Evolutionary conservation across 768 basidiomycete genomes (phyloP).

Genomic region (Agaricus bisporus): DNA sequence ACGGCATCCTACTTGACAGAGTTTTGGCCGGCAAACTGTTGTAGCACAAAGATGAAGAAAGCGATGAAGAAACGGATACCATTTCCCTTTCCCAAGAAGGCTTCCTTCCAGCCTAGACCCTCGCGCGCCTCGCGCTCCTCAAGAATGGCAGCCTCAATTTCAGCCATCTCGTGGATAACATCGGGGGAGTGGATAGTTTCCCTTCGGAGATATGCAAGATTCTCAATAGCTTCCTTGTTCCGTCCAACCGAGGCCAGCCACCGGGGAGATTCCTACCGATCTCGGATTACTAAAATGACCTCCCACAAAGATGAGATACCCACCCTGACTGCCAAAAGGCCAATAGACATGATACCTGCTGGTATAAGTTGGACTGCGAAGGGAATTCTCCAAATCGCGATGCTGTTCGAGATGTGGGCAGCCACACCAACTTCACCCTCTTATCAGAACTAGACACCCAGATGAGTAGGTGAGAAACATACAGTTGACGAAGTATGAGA

Average conservation of each 20-base stretch:
- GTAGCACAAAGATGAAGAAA: slow-evolving; percentile 69
- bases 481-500: slow-evolving; percentile 82
- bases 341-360: slow-evolving; percentile 63
- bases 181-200: slow-evolving; percentile 32
- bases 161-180: slow-evolving; percentile 59
- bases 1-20: slow-evolving; percentile 43
- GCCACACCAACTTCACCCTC: slow-evolving; percentile 48
- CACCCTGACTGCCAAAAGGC: slow-evolving; percentile 61
- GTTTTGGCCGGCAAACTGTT: slow-evolving; percentile 85
- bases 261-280: slow-evolving; percentile 61
- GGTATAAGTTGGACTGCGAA: slow-evolving; percentile 74
- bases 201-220: slow-evolving; percentile 60
- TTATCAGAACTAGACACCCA: background rate
- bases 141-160: slow-evolving; percentile 74
- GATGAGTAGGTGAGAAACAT: slow-evolving; percentile 20
- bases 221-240: slow-evolving; percentile 43
- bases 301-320: background rate
- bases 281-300: background rate
- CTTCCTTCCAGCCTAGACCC: slow-evolving; percentile 64
- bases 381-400: slow-evolving; percentile 62
- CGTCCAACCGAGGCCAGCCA: slow-evolving; percentile 66
- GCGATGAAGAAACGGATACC: slow-evolving; percentile 81
- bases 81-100: slow-evolving; percentile 80
- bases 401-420: slow-evolving; percentile 39
- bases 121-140: slow-evolving; percentile 64